These are phyloP conservation scores for Erysimum cheiri DNA, from an alignment of 441 rosid genomes.

Conservation along the genomic window DNA sequence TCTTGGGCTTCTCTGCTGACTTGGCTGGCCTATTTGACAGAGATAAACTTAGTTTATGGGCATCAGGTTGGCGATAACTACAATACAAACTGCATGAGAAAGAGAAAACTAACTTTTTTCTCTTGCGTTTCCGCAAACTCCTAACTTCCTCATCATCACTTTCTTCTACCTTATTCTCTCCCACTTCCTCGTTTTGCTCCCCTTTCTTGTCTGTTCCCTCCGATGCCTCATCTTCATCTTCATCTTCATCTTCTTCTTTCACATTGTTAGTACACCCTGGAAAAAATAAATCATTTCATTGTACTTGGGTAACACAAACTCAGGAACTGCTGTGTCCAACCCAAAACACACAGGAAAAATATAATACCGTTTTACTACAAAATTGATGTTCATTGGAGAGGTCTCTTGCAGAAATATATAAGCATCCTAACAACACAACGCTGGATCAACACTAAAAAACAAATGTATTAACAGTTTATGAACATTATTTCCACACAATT, in stretches of 20 bases:
- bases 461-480: not conserved
- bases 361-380: not conserved
- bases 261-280: constrained; percentile 30
- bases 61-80: constrained; percentile 5
- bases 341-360: not conserved
- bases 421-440: constrained; percentile 3
- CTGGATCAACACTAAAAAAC: not conserved
- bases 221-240: constrained; percentile 35
- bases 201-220: constrained; percentile 30
- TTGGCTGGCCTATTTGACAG: constrained; percentile 55
- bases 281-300: constrained; percentile 14
- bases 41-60: constrained; percentile 32
- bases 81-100: constrained; percentile 17
- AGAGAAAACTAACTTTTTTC: constrained; percentile 39
- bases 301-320: constrained; percentile 18
- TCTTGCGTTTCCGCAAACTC: constrained; percentile 45
- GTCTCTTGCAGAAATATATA: constrained; percentile 7
- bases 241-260: constrained; percentile 38
- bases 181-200: constrained; percentile 26
- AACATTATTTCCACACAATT: not conserved
- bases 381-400: constrained; percentile 4
- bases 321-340: constrained; percentile 20
- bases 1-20: constrained; percentile 60
- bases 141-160: constrained; percentile 36
- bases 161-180: constrained; percentile 37